Percentiles rank a stretch among this genome's conserved stretches.
phyloP scores from a whole-genome alignment of 768 basidiomycete species.

The Russula olivacea region DNA sequence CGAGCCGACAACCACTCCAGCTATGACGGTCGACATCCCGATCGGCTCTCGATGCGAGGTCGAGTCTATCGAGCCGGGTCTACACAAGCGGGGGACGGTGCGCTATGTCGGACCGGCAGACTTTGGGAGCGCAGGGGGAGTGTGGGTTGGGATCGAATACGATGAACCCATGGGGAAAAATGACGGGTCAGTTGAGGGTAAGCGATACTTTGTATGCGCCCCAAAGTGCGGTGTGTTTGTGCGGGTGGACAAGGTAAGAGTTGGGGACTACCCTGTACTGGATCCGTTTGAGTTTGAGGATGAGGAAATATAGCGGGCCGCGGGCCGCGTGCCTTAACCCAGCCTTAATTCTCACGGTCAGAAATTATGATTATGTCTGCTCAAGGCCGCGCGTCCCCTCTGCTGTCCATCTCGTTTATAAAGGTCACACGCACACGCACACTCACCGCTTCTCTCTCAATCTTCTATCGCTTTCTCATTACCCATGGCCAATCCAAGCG shows the following conservation, averaged over 20 bases:
- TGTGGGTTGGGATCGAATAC: slow-evolving; percentile 91
- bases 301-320: slow-evolving; percentile 58
- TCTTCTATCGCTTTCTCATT: background rate
- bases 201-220: slow-evolving; percentile 76
- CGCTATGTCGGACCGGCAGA: slow-evolving; percentile 77
- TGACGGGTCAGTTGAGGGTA: slow-evolving; percentile 87
- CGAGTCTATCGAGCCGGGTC: slow-evolving; percentile 57
- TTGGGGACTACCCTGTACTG: slow-evolving; percentile 85
- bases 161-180: slow-evolving; percentile 96
- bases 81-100: slow-evolving; percentile 77
- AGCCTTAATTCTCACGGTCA: slow-evolving; percentile 16
- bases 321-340: background rate
- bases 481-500: slow-evolving; percentile 75
- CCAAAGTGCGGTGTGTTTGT: slow-evolving; percentile 83
- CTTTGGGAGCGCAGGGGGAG: slow-evolving; percentile 57
- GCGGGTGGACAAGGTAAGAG: slow-evolving; percentile 67
- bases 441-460: background rate
- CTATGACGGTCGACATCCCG: slow-evolving; percentile 42
- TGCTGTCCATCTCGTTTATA: slow-evolving; percentile 14
- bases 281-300: slow-evolving; percentile 68
- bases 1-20: slow-evolving; percentile 31
- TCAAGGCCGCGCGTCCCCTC: slow-evolving; percentile 25
- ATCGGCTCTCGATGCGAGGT: slow-evolving; percentile 81
- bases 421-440: background rate
- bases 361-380: background rate